These are phyloP conservation scores for Tricholoma flavovirens DNA, from an alignment of 768 basidiomycete species.

Conservation along the genomic window DNA sequence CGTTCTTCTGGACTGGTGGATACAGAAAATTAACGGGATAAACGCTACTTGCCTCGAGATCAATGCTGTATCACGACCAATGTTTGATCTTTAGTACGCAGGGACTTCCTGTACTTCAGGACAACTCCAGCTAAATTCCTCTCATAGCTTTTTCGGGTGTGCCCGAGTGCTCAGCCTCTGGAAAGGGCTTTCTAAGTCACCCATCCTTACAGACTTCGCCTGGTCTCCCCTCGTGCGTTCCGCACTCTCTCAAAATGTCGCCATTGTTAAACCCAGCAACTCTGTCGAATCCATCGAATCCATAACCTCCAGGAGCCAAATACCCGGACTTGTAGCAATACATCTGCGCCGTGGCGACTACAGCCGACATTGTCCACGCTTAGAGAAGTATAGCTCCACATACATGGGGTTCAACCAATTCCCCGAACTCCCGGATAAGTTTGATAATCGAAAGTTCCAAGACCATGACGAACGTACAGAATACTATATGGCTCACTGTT, in stretches of 20 bases:
- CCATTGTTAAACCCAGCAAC: background rate
- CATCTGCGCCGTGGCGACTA: slow-evolving; percentile 58
- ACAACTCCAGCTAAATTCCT: background rate
- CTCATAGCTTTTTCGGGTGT: slow-evolving; percentile 38
- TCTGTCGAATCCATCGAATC: background rate
- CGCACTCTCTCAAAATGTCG: background rate
- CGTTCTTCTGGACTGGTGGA: slow-evolving; percentile 44
- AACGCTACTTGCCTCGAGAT: slow-evolving; percentile 37
- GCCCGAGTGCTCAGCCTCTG: slow-evolving; percentile 35
- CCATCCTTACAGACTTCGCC: slow-evolving; percentile 42
- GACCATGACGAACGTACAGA: slow-evolving; percentile 21
- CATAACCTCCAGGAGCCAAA: slow-evolving; percentile 14
- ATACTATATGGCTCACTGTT: slow-evolving; percentile 43
- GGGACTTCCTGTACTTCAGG: background rate
- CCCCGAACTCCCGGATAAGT: slow-evolving; percentile 43
- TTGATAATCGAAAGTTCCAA: slow-evolving; percentile 15
- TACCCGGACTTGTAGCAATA: slow-evolving; percentile 16
- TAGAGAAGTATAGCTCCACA: slow-evolving; percentile 32
- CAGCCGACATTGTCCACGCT: slow-evolving; percentile 38
- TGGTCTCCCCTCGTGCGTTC: slow-evolving; percentile 54
- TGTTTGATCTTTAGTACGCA: background rate
- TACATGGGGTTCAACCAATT: slow-evolving; percentile 53
- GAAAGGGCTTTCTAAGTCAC: slow-evolving; percentile 36
- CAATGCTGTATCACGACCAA: slow-evolving; percentile 23
- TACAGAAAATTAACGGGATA: slow-evolving; percentile 22